Conservation (phyloP, 1,284 basidiomycete species). For the Rhodotorula sp. region DNA sequence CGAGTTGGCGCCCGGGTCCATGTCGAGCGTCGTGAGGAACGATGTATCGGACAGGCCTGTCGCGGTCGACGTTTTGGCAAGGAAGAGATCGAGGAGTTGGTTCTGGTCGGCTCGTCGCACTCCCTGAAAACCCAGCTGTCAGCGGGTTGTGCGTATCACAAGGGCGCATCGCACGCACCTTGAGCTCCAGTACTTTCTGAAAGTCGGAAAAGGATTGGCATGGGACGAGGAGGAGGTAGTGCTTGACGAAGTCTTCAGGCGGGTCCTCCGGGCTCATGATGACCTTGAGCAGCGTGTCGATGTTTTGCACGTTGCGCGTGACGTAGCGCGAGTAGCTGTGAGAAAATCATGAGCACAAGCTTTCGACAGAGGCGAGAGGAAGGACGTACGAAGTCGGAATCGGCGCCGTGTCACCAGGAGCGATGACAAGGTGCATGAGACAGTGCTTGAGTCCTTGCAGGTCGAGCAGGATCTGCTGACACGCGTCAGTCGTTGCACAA, state of each 20-base stretch:
- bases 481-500: not conserved
- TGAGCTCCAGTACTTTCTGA: conserved; percentile 96
- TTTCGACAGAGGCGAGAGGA: not conserved
- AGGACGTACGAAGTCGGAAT: conserved; percentile 41
- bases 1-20: conserved; percentile 66
- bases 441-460: conserved; percentile 82
- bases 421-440: conserved; percentile 70
- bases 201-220: conserved; percentile 93
- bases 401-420: conserved; percentile 42
- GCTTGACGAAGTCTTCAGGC: conserved; percentile 87
- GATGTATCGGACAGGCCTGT: conserved; percentile 80
- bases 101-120: conserved; percentile 83
- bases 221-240: conserved; percentile 87
- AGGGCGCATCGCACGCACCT: conserved; percentile 50
- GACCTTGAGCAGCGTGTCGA: conserved; percentile 91
- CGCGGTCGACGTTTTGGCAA: conserved; percentile 85
- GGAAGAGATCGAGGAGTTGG: conserved; percentile 83
- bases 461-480: conserved; percentile 76
- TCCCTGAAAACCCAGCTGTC: conserved; percentile 54
- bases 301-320: conserved; percentile 71
- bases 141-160: too few relatives aligned
- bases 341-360: not conserved
- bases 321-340: conserved; percentile 76
- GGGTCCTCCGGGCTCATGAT: conserved; percentile 91
- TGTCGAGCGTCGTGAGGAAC: conserved; percentile 87